Evolutionary conservation across 495 filamentous ascomycete genomes (phyloP).

Genomic region (Penicillium cosmopolitanum): DNA sequence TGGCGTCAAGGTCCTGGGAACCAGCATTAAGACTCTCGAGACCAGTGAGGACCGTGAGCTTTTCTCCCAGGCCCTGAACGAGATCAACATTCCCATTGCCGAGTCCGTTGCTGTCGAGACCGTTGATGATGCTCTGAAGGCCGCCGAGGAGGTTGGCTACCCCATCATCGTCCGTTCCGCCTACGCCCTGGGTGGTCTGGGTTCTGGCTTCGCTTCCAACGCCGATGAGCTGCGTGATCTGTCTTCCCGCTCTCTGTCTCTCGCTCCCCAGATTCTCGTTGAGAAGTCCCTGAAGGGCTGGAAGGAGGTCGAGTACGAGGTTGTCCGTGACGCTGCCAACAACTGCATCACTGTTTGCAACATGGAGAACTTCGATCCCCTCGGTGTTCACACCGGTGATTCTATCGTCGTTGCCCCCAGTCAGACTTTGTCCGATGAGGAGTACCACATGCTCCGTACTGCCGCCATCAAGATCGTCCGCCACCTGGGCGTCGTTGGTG

Average conservation of each 20-base stretch:
- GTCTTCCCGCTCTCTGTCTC: conserved; percentile 87
- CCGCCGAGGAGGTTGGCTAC: conserved; percentile 86
- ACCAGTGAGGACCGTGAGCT: conserved; percentile 95
- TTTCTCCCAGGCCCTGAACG: conserved; percentile 86
- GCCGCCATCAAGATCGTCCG: conserved; percentile 96
- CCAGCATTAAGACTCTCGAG: conserved; percentile 90
- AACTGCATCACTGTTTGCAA: conserved; percentile 99
- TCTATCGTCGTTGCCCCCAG: conserved; percentile 95
- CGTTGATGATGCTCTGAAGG: conserved; percentile 86
- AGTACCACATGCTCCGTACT: conserved; percentile 98
- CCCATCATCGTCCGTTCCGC: conserved; percentile 97
- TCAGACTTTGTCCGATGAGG: conserved; percentile 94
- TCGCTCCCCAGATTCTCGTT: conserved; percentile 96
- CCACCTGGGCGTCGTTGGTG: conserved; percentile 92
- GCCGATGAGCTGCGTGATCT: conserved; percentile 90
- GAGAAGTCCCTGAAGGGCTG: conserved; percentile 99
- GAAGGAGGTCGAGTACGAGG: conserved; percentile 99
- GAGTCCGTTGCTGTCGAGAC: conserved; percentile 91
- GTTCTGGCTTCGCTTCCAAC: conserved; percentile 96
- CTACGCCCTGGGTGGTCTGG: conserved; percentile 92
- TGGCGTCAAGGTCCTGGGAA: conserved; percentile 92
- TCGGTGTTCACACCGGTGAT: conserved; percentile 96
- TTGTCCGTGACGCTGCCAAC: conserved; percentile 89
- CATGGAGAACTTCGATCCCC: conserved; percentile 99
- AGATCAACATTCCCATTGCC: conserved; percentile 97